Conservation (phyloP, 805 yeast species). For the Helenozyma baotianmanensis region DNA sequence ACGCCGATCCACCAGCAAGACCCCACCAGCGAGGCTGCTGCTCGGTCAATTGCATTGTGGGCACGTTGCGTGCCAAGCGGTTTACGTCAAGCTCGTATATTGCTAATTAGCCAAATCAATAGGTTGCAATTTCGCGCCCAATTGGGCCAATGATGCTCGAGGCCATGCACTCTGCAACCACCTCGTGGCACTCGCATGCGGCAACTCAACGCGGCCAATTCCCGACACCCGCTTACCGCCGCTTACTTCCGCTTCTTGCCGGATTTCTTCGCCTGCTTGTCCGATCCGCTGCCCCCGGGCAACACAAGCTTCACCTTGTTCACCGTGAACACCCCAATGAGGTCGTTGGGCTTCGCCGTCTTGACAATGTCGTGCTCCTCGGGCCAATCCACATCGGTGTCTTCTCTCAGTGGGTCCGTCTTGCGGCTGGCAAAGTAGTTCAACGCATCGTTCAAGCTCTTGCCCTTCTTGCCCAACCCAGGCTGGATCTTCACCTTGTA, state of each 20-base stretch:
- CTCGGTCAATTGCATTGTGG: no score
- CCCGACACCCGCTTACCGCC: no score
- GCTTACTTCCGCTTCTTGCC: constrained; percentile 17
- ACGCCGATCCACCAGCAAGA: no score
- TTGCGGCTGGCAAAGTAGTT: constrained; percentile 50
- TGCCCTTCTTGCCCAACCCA: constrained; percentile 80
- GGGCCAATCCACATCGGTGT: constrained; percentile 64
- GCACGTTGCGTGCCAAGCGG: no score
- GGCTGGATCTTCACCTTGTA: constrained; percentile 84
- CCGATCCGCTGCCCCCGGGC: constrained; percentile 40
- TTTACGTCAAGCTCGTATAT: no score
- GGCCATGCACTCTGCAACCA: no score
- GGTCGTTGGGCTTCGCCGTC: constrained; percentile 56
- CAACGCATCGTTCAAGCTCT: constrained; percentile 68
- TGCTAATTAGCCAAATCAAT: no score
- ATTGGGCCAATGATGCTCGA: no score
- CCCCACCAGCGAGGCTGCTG: no score
- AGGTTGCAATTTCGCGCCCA: no score
- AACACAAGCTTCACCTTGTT: constrained; percentile 62
- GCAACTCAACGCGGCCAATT: no score
- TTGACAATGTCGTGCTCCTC: constrained; percentile 56
- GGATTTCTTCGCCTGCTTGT: constrained; percentile 16
- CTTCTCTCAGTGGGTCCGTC: constrained; percentile 41
- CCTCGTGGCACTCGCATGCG: no score
- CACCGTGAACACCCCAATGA: constrained; percentile 64